Percentiles rank a stretch among this genome's conserved stretches.
Conservation (phyloP, 2,329 filamentous ascomycete genomes). For the Epichloe hybrida region DNA sequence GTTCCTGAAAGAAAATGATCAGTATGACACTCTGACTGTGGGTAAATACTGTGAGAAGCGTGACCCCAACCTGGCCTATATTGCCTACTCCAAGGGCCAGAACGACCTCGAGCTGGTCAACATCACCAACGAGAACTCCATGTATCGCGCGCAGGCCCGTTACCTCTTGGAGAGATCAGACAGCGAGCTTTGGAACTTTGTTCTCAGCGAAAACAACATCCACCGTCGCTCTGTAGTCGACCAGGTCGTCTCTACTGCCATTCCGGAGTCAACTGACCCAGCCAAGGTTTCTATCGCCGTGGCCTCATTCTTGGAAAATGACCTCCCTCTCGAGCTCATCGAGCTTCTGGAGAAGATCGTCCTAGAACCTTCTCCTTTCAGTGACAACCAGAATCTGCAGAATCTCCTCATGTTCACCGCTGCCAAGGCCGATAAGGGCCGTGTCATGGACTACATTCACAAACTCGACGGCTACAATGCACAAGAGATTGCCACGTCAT, state of each 20-base stretch:
- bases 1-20: conserved; percentile 93
- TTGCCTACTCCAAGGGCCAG: conserved; percentile 90
- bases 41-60: conserved; percentile 99
- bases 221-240: conserved; percentile 89
- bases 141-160: conserved; percentile 96
- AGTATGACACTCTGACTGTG: conserved; percentile 83
- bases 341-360: conserved; percentile 99
- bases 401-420: conserved; percentile 94
- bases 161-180: conserved; percentile 89
- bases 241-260: conserved; percentile 89
- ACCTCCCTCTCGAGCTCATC: conserved; percentile 87
- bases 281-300: conserved; percentile 92
- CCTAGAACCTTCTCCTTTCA: conserved; percentile 97
- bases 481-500: conserved; percentile 83
- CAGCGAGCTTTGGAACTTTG: conserved; percentile 83
- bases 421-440: conserved; percentile 87
- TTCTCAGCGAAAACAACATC: conserved; percentile 89
- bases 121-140: conserved; percentile 98
- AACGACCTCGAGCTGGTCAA: conserved; percentile 95
- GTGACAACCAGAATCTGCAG: conserved; percentile 91
- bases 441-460: conserved; percentile 94
- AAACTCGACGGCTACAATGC: conserved; percentile 79
- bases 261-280: conserved; percentile 83
- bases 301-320: conserved; percentile 78
- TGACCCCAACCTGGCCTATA: conserved; percentile 88